Evolutionary conservation across 768 basidiomycete species (phyloP).

Genomic region (Suillus hirtellus): DNA sequence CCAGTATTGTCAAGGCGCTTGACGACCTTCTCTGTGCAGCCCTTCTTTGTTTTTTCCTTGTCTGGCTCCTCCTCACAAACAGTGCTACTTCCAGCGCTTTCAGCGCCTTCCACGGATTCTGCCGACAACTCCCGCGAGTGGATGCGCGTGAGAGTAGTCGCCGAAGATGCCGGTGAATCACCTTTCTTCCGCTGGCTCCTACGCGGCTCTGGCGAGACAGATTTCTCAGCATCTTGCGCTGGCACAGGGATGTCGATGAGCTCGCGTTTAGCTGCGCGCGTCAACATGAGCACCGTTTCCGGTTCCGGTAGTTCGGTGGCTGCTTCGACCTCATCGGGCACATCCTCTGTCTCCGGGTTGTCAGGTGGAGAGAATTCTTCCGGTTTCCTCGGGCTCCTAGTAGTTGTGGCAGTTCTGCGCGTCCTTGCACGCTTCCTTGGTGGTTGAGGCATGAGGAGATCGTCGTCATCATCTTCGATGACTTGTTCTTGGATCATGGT

Average conservation of each 20-base stretch:
- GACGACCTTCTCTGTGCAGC: neutral
- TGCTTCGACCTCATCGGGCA: neutral
- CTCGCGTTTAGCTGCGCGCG: slow-evolving; percentile 24
- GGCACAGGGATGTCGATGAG: slow-evolving; percentile 21
- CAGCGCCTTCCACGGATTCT: slow-evolving; percentile 28
- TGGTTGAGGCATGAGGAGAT: slow-evolving; percentile 26
- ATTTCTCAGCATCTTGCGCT: slow-evolving; percentile 14
- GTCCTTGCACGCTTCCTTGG: slow-evolving; percentile 33
- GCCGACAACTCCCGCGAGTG: slow-evolving; percentile 26
- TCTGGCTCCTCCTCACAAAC: slow-evolving; percentile 33
- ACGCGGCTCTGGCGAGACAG: slow-evolving; percentile 19
- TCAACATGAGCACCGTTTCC: slow-evolving; percentile 3
- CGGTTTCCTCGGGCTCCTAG: slow-evolving; percentile 11
- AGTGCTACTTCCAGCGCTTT: slow-evolving; percentile 35
- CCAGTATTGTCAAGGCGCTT: slow-evolving; percentile 11
- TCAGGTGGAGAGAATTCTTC: slow-evolving; percentile 12
- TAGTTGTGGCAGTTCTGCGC: slow-evolving; percentile 22
- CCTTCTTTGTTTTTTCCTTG: slow-evolving; percentile 22
- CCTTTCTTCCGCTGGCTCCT: slow-evolving; percentile 33
- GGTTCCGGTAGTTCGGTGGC: slow-evolving; percentile 10
- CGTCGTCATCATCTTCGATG: slow-evolving; percentile 34
- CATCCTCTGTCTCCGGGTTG: slow-evolving; percentile 11
- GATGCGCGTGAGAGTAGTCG: slow-evolving; percentile 32
- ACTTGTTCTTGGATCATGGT: slow-evolving; percentile 20
- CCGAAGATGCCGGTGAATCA: slow-evolving; percentile 30